Evolutionary conservation across 108 stramenopile species (phyloP), one percentile per base, ranked within the genome.

Genomic region (Fistulifera pelliculosa): DNA sequence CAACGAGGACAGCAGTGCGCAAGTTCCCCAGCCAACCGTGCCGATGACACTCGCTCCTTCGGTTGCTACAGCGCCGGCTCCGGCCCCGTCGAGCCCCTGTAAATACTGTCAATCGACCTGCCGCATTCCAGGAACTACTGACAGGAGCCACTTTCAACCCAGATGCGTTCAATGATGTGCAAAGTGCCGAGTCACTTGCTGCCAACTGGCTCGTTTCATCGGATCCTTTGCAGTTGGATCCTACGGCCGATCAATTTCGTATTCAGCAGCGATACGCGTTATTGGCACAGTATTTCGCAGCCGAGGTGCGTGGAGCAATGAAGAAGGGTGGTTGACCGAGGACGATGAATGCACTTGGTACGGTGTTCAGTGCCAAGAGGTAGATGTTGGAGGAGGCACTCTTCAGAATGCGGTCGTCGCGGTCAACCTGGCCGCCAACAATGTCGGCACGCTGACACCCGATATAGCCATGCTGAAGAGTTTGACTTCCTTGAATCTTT

Each of bases 301-400:
- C 35, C 14, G n/a, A 47, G 15, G n/a, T 26, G 43, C 15, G 16
- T 67, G 66, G 66, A 17, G 19, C 19, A 48, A 61, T 41, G 56
- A 54, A 41, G 47, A 21, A 14, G 31, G 38, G n/a, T 67, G 66
- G 66, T 17, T 41, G 22, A 19, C 38, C 13, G 47, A 47, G 18
- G 52, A 40, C 12, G 54, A 67, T 38, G 66, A 67, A 27, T 67
- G 66, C 26, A 48, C 59, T 8, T 67, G 66, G 66, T 53, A 39
- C 40, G 66, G 66, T 38, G 22, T 67, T 24, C 19, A 24, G 14
- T 67, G 66, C 38, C 25, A 17, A 8, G 47, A 14, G 18, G 17
- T 24, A 4, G 15, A 39, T 7, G 25, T n/a, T 25, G 38, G 47
- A 11, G 28, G 28, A 27, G 28, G 16, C n/a, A 35, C 26, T 12